Evolutionary conservation across 306 rosid genomes (phyloP), one percentile per base, ranked within the genome.

Genomic region (Medicago lupulina): DNA sequence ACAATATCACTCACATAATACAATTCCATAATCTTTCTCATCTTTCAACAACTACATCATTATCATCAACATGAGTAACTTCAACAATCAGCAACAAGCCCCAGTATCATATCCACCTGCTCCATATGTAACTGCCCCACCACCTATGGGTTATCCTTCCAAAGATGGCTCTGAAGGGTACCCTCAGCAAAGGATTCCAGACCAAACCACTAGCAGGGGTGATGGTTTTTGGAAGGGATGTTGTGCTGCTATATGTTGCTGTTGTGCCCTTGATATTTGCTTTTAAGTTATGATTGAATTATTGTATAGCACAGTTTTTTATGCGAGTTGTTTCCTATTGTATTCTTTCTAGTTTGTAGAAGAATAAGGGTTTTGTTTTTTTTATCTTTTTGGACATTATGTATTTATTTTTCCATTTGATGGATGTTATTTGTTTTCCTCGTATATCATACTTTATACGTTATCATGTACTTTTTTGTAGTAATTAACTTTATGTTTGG

Each of bases 191-290:
- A 73, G 64, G 44, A 60, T 70, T 43, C 53, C 75, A 43, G 41
- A 57, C 2, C 40, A 86, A 77, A 86, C 85, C 12, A 81, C 71
- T 5, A 57, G 54, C 46, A 83, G 66, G 46, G 87, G 87, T 44
- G 87, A 83, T 74, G 87, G 87, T 9, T 86, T 86, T 36, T 86
- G 84, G 85, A 78, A 83, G 41, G 85, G 89, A 79, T 86, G 89
- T 75, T 80, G 78, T 74, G 86, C 88, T 76, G 81, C 78, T 73
- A 0, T 83, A 8, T 86, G 90, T 64, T 84, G 90, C 74, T 83
- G 87, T 41, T 81, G 88, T 28, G 79, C 71, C 31, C n/a, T 82
- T 67, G 90, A 84, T 50, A 46, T 73, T 0, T 80, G 86, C 85
- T 82, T 73, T 59, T 68, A 47, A 68, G 9, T 46, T 44, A 17